A percentile compares a stretch with the other conserved stretches of the same genome.
Evolutionary conservation across 495 filamentous ascomycete species (phyloP).

Genomic region (Aspergillus nanangensis): DNA sequence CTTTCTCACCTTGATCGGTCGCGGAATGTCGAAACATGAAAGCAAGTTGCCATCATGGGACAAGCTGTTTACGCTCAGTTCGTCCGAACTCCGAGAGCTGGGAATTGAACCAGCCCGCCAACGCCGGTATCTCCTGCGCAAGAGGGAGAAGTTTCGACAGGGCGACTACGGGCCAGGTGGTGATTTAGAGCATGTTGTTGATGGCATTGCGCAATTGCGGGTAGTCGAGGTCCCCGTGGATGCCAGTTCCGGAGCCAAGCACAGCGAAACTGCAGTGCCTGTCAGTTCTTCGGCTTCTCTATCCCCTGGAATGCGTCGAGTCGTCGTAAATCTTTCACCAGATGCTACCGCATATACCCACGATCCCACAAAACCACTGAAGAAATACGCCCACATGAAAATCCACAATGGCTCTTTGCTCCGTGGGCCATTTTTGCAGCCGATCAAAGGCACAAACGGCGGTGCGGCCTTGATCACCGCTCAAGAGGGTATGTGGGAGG

Average conservation of each 20-base stretch:
- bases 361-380: conserved; percentile 27
- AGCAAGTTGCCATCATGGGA: conserved; percentile 85
- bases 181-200: conserved; percentile 64
- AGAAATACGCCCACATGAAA: conserved; percentile 58
- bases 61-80: conserved; percentile 74
- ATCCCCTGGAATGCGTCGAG: conserved; percentile 50
- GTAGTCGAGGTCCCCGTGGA: conserved; percentile 57
- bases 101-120: conserved; percentile 82
- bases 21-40: conserved; percentile 71
- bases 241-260: conserved; percentile 1
- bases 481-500: conserved; percentile 87
- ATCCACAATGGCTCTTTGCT: conserved; percentile 62
- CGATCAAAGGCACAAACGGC: conserved; percentile 57
- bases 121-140: conserved; percentile 77
- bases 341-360: conserved; percentile 43
- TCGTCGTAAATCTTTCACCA: conserved; percentile 69
- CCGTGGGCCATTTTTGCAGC: conserved; percentile 63
- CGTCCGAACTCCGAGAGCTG: conserved; percentile 69
- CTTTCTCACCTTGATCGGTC: conserved; percentile 90
- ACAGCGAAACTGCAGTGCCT: conserved; percentile 1
- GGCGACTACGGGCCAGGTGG: conserved; percentile 76
- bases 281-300: conserved; percentile 37
- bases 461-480: conserved; percentile 59
- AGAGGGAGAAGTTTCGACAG: conserved; percentile 76
- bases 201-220: conserved; percentile 66